Base-by-base conservation (phyloP, 495 filamentous ascomycete species). In the Entonaema liquescens region DNA sequence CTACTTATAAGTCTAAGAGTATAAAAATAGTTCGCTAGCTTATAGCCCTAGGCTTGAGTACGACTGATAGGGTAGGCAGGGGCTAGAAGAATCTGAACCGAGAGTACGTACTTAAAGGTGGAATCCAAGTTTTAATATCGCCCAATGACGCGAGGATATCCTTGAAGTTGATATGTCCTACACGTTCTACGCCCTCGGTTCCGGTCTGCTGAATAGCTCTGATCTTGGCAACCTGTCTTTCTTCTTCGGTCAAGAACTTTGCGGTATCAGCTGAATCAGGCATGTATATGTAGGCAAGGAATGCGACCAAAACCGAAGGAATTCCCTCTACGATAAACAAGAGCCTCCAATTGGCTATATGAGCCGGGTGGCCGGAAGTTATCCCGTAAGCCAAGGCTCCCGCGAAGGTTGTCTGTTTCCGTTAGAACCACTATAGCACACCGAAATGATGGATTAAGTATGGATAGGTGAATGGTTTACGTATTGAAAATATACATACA, bases 331-430 rank as follows among this genome's bases (percentile, higher is more conserved):
- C 89, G 5, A 97, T 81, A 78, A 97, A 95, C 21, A 97, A 78
- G 1, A 97, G 78, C 33, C 92, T 85, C 93, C 93, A 97, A 57
- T 87, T 91, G 1, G 90, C 85, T 38, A 97, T 80, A 33, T 53
- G 57, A 7, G 82, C 76, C 1, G 89, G 82, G 74, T 89, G 83
- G 2, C 90, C 89, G 0, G 87, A 90, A 0, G 91, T 94, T 62
- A 97, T 95, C 6, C 89, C 92, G 60, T 92, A 96, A 0, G 93
- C 93, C 4, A 97, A 81, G 5, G 91, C 91, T 9, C 93, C 92
- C 0, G 93, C 92, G 74, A 96, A 96, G 12, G 90, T 91, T 33
- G 89, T 95, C 42, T 47, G 5, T 13, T 47, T 2, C 12, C 42
- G 23, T 47, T 23, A 47, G 42, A 21, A 47, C 11, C 17, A 23